These are phyloP conservation scores for Aspergillus brunneoviolaceus DNA, from an alignment of 2,329 filamentous ascomycete species.

Conservation along the genomic window DNA sequence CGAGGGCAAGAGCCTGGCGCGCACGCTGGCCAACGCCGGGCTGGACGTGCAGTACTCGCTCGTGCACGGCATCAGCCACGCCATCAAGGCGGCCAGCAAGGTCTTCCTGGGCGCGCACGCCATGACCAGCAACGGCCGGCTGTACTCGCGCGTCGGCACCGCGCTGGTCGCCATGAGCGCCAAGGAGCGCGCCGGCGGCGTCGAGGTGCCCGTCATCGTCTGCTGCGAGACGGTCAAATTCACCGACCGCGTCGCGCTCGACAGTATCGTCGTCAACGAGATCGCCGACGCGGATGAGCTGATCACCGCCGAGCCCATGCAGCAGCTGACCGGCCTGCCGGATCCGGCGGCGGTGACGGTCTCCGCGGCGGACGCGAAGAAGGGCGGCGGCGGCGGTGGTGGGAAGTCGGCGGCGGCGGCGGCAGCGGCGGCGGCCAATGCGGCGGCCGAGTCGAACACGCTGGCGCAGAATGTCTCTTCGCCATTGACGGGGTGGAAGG, in stretches of 20 bases:
- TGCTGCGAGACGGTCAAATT: slow-evolving; percentile 97
- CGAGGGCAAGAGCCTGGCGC: slow-evolving; percentile 70
- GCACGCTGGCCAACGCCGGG: slow-evolving; percentile 66
- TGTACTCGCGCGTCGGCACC: slow-evolving; percentile 86
- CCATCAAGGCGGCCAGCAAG: slow-evolving; percentile 68
- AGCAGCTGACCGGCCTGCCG: slow-evolving; percentile 35
- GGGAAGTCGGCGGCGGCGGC: slow-evolving; percentile 13
- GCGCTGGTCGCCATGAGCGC: slow-evolving; percentile 83
- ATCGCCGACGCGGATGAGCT: slow-evolving; percentile 74
- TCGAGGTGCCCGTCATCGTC: slow-evolving; percentile 77
- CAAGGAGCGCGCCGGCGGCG: slow-evolving; percentile 54
- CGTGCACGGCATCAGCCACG: slow-evolving; percentile 72
- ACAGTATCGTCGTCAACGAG: slow-evolving; percentile 93
- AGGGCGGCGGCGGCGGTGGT: slow-evolving; percentile 25
- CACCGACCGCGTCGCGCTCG: slow-evolving; percentile 81
- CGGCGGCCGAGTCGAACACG: slow-evolving; percentile 23
- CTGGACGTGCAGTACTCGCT: slow-evolving; percentile 79
- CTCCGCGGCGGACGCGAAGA: slow-evolving; percentile 26
- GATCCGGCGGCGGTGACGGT: slow-evolving; percentile 25
- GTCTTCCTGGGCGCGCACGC: slow-evolving; percentile 86
- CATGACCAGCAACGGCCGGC: slow-evolving; percentile 90
- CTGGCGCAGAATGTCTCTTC: slow-evolving; percentile 28
- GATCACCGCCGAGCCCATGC: slow-evolving; percentile 30
- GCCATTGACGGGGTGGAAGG: slow-evolving; percentile 55
- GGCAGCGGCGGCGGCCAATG: slow-evolving; percentile 17